Base-by-base conservation (phyloP, 1,284 basidiomycete species). In the Sparassis latifolia region DNA sequence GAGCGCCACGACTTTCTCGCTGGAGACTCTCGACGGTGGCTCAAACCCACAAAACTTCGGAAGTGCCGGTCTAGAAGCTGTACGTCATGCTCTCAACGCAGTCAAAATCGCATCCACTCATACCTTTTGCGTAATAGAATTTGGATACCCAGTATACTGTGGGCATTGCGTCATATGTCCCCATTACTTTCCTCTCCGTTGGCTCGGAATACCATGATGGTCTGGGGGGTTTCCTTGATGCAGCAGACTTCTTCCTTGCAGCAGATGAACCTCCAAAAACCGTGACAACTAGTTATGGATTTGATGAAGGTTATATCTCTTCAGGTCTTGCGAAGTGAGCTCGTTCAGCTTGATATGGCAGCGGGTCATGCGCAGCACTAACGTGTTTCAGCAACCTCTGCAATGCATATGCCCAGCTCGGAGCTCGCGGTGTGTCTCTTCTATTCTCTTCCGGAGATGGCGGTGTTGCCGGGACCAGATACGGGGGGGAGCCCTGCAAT, bases 391-490 rank as follows among this genome's bases (percentile, higher is more conserved):
- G 61, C 47, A 55, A 59, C 44, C 58, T 80, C 4, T 90, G 87
- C 64, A 61, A 66, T 42, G 74, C 74, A 9, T 82, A 89, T 51
- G 81, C 80, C 20, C 75, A 79, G 55, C 75, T 88, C 45, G 82
- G 82, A 7, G 69, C 76, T 5, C 72, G 75, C 35, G 86, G 86
- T 29, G 74, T 73, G 12, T 80, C 77, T 27, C 69, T 82, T 33
- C 70, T 88, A 58, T 86, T 82, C 68, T 78, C 80, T 28, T 81
- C 79, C 49, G 86, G 85, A 48, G 85, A 82, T 56, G 66, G 60
- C 47, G 84, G 84, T 52, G 86, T 89, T 27, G 78, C 83, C 29
- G 77, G 70, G 27, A 78, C 80, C n/a, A 20, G 65, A n/a, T 80
- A 80, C 27, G 66, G 75, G 12, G 77, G 77, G 27, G 75, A 67